phyloP scores from a whole-genome alignment of 257 asterid species.

The Ocimum tenuiflorum region DNA sequence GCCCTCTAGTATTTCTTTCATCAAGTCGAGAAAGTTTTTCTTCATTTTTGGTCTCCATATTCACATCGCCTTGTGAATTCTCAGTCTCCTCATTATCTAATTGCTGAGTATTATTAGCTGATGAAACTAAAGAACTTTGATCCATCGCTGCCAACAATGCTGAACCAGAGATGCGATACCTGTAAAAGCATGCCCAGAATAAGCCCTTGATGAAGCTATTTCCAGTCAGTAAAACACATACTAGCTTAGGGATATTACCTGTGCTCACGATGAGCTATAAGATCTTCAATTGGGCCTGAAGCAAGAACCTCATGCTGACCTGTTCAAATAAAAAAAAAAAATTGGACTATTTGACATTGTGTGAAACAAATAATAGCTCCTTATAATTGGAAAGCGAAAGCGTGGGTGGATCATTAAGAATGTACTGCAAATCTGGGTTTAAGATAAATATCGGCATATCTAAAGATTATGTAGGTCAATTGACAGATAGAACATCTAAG shows the following conservation, averaged over 20 bases:
- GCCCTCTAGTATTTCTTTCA: slow-evolving; percentile 73
- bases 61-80: slow-evolving; percentile 36
- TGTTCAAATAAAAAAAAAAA: slow-evolving; percentile 17
- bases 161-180: slow-evolving; percentile 98
- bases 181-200: slow-evolving; percentile 32
- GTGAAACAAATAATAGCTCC: not conserved
- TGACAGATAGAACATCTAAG: no score
- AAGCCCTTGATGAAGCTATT: slow-evolving; percentile 7
- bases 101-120: slow-evolving; percentile 47
- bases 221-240: slow-evolving; percentile 4
- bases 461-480: no score
- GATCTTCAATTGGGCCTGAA: slow-evolving; percentile 99
- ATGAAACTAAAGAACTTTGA: slow-evolving; percentile 61
- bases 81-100: slow-evolving; percentile 49
- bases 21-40: slow-evolving; percentile 52
- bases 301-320: slow-evolving; percentile 97
- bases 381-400: not conserved
- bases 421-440: not conserved
- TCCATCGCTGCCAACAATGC: slow-evolving; percentile 92
- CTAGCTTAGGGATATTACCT: slow-evolving; percentile 40
- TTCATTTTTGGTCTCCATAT: slow-evolving; percentile 41
- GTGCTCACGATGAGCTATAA: slow-evolving; percentile 98
- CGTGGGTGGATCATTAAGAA: not conserved
- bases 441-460: no score
- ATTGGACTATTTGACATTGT: slow-evolving; percentile 9